These are phyloP conservation scores for Exophiala lecanii-corni DNA, from an alignment of 2,329 filamentous ascomycete genomes.

Conservation along the genomic window DNA sequence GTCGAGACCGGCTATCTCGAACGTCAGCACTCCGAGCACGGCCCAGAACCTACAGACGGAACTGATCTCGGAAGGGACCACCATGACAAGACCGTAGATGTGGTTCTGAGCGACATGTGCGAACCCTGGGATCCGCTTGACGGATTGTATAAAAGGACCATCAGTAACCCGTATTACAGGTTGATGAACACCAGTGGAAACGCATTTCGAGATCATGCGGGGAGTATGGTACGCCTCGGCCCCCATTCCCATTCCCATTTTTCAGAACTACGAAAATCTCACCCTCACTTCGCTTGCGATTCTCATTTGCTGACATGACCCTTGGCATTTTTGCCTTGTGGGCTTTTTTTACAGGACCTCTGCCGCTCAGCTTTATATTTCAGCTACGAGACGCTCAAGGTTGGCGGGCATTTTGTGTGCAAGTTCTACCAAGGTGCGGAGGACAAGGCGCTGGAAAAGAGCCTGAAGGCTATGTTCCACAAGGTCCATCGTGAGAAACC, in stretches of 20 bases:
- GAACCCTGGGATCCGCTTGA: slow-evolving; percentile 83
- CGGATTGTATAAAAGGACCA: slow-evolving; percentile 76
- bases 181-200: slow-evolving; percentile 99
- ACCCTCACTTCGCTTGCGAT: no score
- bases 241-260: neutral
- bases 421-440: slow-evolving; percentile 94
- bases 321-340: no score
- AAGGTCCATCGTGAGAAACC: slow-evolving; percentile 87
- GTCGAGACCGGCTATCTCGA: slow-evolving; percentile 25
- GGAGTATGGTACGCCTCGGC: slow-evolving; percentile 75
- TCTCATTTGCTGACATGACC: no score
- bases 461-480: slow-evolving; percentile 69
- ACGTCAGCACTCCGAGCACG: slow-evolving; percentile 8
- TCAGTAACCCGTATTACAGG: slow-evolving; percentile 96
- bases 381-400: slow-evolving; percentile 73
- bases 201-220: slow-evolving; percentile 77
- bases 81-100: slow-evolving; percentile 65
- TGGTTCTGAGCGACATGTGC: slow-evolving; percentile 99
- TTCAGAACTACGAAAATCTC: slow-evolving; percentile 2
- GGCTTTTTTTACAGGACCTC: slow-evolving; percentile 67
- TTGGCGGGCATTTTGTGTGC: slow-evolving; percentile 87
- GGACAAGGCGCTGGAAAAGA: slow-evolving; percentile 72
- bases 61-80: slow-evolving; percentile 29
- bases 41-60: slow-evolving; percentile 33
- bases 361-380: slow-evolving; percentile 82